phyloP scores from a whole-genome alignment of 2,329 filamentous ascomycete species.

The Neonectria hederae region DNA sequence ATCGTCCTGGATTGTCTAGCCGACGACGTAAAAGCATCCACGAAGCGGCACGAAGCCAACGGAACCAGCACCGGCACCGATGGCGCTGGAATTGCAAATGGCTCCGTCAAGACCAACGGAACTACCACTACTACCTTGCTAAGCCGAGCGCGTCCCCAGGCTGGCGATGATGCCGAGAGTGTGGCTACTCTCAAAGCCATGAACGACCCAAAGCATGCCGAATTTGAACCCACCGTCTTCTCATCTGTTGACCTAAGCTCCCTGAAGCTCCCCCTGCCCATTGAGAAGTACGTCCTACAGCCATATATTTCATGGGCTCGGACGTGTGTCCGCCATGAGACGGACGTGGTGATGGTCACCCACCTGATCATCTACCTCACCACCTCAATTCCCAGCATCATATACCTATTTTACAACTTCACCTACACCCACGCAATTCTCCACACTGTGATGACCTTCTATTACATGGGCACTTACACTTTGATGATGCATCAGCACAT shows the following conservation, averaged over 20 bases:
- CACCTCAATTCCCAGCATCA: slow-evolving; percentile 75
- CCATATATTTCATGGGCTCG: slow-evolving; percentile 68
- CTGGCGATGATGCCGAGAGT: not conserved
- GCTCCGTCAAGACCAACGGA: not conserved
- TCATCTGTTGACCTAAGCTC: slow-evolving; percentile 52
- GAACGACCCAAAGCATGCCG: slow-evolving; percentile 51
- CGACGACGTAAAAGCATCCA: slow-evolving; percentile 46
- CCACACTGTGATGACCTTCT: slow-evolving; percentile 72
- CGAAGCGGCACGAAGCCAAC: not conserved
- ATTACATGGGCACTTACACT: slow-evolving; percentile 78
- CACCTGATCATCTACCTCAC: slow-evolving; percentile 77
- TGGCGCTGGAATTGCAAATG: slow-evolving; percentile 19
- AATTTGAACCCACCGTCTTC: slow-evolving; percentile 59
- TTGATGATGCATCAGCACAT: slow-evolving; percentile 89
- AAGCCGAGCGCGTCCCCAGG: slow-evolving; percentile 1
- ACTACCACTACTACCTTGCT: slow-evolving; percentile 22
- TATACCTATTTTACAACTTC: slow-evolving; percentile 72
- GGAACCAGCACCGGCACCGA: slow-evolving; percentile 11
- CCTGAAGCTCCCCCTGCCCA: slow-evolving; percentile 48
- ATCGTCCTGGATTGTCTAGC: slow-evolving; percentile 53
- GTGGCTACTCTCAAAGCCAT: slow-evolving; percentile 47
- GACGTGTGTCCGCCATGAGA: slow-evolving; percentile 68
- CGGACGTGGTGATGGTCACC: slow-evolving; percentile 81
- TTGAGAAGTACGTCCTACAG: slow-evolving; percentile 62
- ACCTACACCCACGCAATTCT: slow-evolving; percentile 72